A percentile compares a stretch with the other conserved stretches of the same genome.
These are phyloP conservation scores for Pilaira anomala DNA, from an alignment of 192 early-diverging fungal species.

Conservation along the genomic window DNA sequence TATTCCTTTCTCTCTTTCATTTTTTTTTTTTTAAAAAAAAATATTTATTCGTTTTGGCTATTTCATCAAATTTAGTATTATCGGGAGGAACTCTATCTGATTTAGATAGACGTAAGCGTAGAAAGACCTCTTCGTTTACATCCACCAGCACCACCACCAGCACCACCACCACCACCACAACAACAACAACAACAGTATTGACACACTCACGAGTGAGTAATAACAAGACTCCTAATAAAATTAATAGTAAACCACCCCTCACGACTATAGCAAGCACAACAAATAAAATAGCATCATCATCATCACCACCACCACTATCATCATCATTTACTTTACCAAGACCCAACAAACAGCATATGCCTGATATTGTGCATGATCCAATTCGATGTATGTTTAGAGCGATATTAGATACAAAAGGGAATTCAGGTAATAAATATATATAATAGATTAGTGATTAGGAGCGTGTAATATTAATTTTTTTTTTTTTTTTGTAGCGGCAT, in stretches of 20 bases:
- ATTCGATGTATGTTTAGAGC: constrained; percentile 19
- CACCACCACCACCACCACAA: not conserved
- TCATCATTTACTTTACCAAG: too few relatives aligned
- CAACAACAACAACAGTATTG: not conserved
- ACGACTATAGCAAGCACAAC: too few relatives aligned
- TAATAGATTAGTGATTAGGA: not conserved
- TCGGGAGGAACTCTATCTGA: not conserved
- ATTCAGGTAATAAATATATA: not conserved
- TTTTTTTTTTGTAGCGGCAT: constrained; percentile 13
- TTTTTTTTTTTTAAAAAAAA: not conserved
- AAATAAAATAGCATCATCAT: too few relatives aligned
- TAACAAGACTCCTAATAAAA: too few relatives aligned
- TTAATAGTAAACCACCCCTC: too few relatives aligned
- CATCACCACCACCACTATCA: too few relatives aligned
- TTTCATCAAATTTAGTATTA: constrained; percentile 5
- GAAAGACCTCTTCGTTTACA: not conserved
- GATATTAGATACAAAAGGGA: constrained; percentile 11
- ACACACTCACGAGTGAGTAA: too few relatives aligned
- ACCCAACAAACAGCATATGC: too few relatives aligned
- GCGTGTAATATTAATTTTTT: not conserved
- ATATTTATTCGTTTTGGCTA: constrained; percentile 8
- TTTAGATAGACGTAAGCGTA: constrained; percentile 12
- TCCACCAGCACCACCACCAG: not conserved
- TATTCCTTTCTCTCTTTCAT: not conserved
- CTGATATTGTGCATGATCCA: constrained; percentile 7